Evolutionary conservation across 148 eudicot species (phyloP).

Genomic region (Amaranthus cruentus): DNA sequence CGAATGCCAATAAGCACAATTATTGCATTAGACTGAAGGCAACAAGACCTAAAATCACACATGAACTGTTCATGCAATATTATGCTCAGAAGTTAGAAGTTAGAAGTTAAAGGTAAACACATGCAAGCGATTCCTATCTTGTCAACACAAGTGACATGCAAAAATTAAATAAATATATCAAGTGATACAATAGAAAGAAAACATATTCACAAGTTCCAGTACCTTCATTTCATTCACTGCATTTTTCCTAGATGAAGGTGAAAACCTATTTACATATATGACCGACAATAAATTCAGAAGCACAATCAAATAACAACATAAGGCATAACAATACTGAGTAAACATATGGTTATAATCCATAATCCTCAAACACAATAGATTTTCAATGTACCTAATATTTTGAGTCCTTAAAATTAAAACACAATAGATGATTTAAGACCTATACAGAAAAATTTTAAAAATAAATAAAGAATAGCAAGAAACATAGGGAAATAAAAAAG

Average conservation of each 20-base stretch:
- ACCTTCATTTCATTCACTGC: conserved; percentile 97
- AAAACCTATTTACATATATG: conserved; percentile 88
- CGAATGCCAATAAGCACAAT: neutral
- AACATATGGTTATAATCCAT: neutral
- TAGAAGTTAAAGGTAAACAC: neutral
- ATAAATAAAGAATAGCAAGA: neutral
- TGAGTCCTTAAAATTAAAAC: neutral
- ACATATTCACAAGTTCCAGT: conserved; percentile 14
- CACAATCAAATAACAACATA: conserved; percentile 1
- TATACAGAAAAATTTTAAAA: neutral
- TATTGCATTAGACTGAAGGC: neutral
- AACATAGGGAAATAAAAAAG: neutral
- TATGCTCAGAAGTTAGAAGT: neutral
- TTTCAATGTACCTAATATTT: neutral
- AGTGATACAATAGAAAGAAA: conserved; percentile 4
- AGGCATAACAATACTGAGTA: neutral
- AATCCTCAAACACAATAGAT: neutral
- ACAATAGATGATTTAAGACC: neutral
- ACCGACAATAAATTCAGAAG: conserved; percentile 44
- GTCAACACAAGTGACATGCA: neutral
- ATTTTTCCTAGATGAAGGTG: conserved; percentile 75
- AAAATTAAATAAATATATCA: neutral
- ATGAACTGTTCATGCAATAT: neutral
- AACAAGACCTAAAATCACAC: neutral
- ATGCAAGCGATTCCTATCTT: neutral